phyloP scores from a whole-genome alignment of 2,329 filamentous ascomycete genomes.

The Blastomyces silverae region DNA sequence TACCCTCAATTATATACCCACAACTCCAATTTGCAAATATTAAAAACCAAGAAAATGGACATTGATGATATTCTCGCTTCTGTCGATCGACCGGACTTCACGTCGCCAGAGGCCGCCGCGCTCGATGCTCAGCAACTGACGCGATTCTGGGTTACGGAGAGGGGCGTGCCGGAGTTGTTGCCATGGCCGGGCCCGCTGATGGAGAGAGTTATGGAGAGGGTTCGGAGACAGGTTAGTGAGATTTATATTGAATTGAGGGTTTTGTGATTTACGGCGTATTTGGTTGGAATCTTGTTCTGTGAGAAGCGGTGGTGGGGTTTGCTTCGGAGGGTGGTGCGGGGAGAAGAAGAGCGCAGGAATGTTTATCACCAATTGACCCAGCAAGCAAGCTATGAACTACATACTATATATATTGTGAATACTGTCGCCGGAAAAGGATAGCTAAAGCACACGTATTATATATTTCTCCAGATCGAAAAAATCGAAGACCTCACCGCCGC shows the following conservation, averaged over 20 bases:
- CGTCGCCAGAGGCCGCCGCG: constrained; percentile 33
- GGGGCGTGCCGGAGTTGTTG: constrained; percentile 81
- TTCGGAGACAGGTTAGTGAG: constrained; percentile 52
- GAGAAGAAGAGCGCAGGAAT: not conserved
- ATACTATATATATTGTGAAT: not conserved
- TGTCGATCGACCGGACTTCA: constrained; percentile 55
- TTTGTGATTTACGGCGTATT: not conserved
- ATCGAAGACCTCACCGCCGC: constrained; percentile 55
- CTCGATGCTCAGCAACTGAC: constrained; percentile 82
- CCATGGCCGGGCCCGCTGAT: constrained; percentile 70
- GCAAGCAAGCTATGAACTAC: not conserved
- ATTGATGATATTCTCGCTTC: constrained; percentile 74
- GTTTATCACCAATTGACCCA: not conserved
- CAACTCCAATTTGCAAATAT: constrained; percentile 18
- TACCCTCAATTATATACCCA: not conserved
- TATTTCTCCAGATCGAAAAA: constrained; percentile 51
- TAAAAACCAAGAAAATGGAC: constrained; percentile 41
- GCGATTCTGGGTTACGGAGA: constrained; percentile 86
- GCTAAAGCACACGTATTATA: not conserved
- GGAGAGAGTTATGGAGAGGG: constrained; percentile 68
- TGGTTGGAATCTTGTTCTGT: not conserved
- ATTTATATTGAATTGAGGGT: not conserved
- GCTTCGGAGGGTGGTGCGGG: not conserved
- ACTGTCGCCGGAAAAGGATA: not conserved
- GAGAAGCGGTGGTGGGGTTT: not conserved